Evolutionary conservation across 2,329 filamentous ascomycete species (phyloP), one percentile per base, ranked within the genome.

Genomic region (Colletotrichum caudatum): DNA sequence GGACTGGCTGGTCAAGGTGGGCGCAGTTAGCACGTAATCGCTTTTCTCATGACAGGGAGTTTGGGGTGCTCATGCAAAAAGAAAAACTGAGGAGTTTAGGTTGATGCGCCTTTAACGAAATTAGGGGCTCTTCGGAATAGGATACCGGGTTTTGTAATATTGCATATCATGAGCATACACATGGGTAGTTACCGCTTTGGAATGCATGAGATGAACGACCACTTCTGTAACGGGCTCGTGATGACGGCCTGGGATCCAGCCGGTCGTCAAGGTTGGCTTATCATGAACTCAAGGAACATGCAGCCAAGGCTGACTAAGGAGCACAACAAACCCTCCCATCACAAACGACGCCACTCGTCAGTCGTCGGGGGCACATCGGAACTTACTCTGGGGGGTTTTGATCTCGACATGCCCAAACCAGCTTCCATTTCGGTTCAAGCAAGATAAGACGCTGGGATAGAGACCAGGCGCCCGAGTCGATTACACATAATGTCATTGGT

Each of bases 401-500:
- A 39, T 39, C 20, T 57, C 54, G 29, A n/a, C 20, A 3, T 56
- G 33, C 37, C 20, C 18, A 7, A 39, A 23, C 2, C 35, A 9
- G 7, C 23, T 23, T 26, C 33, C 7, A 26, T 33, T 35, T 33
- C 6, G 9, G n/a, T 39, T 35, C 48, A 39, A n/a, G 37, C 57
- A 53, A 33, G 33, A 23, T n/a, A 4, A 14, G 20, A 14, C 6
- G 7, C 7, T 2, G 5, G n/a, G 14, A 57, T n/a, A 56, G n/a
- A 23, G 20, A 57, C 5, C 35, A 16, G 5, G 39, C 33, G n/a
- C 62, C 41, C 29, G 5, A 46, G 9, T 18, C n/a, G 23, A 39
- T 46, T 26, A 33, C 18, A 48, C 16, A 63, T 29, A 7, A 69
- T 64, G 64, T 18, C 53, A 5, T 81, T 93, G 58, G 92, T 90